Evolutionary conservation across 148 eudicot genomes (phyloP), one percentile per base, ranked within the genome.

Genomic region (Rhododendron simsii): DNA sequence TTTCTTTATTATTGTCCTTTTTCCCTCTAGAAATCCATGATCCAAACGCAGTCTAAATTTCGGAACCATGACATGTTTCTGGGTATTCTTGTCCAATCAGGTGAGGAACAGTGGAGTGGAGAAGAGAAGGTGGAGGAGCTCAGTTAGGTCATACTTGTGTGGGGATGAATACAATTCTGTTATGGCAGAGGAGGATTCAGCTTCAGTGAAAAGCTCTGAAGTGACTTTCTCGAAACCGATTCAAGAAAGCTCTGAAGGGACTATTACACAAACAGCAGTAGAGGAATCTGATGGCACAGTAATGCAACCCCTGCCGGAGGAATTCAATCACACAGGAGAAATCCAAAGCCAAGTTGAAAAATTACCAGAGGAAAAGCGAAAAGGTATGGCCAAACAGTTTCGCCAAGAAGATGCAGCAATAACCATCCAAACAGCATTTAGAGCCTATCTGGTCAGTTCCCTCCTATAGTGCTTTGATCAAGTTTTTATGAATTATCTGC

Each of bases 121-220:
- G 86, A 94, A 57, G 87, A 91, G 90, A 90, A 59, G 84, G 35
- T 90, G 94, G 87, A 90, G 74, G 87, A 90, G 81, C 73, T 88
- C 93, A 28, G 95, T 94, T 12, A 92, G 92, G 78, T 88, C 94
- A 53, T 95, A 95, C 91, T 89, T 95, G 44, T 94, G 96, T 84
- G 98, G 97, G 26, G 96, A 93, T 86, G 95, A 93, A 51, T 74
- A 90, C 37, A 90, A 87, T 84, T 95, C 98, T 33, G 91, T 91
- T 45, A 77, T 88, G 76, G 94, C 92, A 61, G 95, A 91, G 82
- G 95, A 94, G 86, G 98, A 93, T 88, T 90, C 94, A 50, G 91
- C 91, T 35, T 94, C 96, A 0, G 74, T 47, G 30, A 75, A 39
- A 81, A 87, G 87, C 89, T 85, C 74, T 30, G 87, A 81, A 39